These are phyloP conservation scores for Asclepias syriaca DNA, from an alignment of 257 asterid genomes.

Conservation along the genomic window DNA sequence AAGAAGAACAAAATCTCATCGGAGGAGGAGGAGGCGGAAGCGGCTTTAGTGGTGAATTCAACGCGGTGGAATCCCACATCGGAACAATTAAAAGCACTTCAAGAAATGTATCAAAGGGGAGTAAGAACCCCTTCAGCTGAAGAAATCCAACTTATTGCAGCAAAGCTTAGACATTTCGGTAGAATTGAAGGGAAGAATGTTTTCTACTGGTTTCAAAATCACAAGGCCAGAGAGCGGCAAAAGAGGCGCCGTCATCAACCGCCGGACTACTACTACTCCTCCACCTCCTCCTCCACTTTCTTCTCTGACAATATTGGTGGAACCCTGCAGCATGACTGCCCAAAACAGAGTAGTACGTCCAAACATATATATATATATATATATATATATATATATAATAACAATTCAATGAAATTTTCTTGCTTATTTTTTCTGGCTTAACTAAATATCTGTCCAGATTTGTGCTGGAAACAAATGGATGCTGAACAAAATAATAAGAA, in stretches of 20 bases:
- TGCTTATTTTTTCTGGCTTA: not conserved
- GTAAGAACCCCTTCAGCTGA: slow-evolving; percentile 69
- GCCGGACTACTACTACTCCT: slow-evolving; percentile 15
- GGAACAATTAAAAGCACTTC: slow-evolving; percentile 68
- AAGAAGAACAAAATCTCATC: not conserved
- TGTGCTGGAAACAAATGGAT: slow-evolving; percentile 32
- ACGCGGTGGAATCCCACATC: slow-evolving; percentile 87
- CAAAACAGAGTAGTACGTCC: slow-evolving; percentile 28
- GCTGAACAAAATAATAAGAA: slow-evolving; percentile 29
- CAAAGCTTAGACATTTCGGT: slow-evolving; percentile 58
- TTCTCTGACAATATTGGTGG: slow-evolving; percentile 9
- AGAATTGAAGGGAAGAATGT: slow-evolving; percentile 79
- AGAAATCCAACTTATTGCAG: slow-evolving; percentile 69
- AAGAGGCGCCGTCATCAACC: slow-evolving; percentile 50
- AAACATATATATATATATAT: not conserved
- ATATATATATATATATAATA: too few species aligned
- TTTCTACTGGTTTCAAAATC: slow-evolving; percentile 84
- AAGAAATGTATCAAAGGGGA: slow-evolving; percentile 67
- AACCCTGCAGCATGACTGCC: not conserved
- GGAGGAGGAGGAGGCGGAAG: too few species aligned
- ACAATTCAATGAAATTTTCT: not conserved
- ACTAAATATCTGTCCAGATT: slow-evolving; percentile 21
- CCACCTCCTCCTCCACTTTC: too few species aligned
- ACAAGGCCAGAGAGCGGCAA: slow-evolving; percentile 79
- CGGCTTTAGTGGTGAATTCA: slow-evolving; percentile 23